Conservation (phyloP, 495 filamentous ascomycete genomes). For the Neurospora sp. region DNA sequence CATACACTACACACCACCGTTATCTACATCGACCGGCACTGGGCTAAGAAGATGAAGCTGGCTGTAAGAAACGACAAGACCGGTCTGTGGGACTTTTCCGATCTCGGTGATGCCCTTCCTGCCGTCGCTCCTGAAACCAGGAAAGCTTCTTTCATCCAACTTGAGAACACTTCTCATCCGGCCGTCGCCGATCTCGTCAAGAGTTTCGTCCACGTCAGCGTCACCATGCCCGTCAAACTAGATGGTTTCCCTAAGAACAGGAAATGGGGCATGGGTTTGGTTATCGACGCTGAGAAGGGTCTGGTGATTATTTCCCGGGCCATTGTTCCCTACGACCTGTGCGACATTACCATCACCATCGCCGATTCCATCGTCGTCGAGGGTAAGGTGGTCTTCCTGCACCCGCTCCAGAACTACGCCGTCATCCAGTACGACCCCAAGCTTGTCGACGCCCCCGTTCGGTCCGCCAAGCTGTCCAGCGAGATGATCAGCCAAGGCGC, state of each 20-base stretch:
- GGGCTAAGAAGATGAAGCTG: slow-evolving; percentile 86
- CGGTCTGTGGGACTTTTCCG: slow-evolving; percentile 89
- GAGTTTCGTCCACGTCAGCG: slow-evolving; percentile 88
- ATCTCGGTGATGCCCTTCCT: slow-evolving; percentile 71
- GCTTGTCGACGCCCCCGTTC: slow-evolving; percentile 84
- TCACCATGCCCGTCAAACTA: slow-evolving; percentile 86
- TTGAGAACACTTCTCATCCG: slow-evolving; percentile 81
- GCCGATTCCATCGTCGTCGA: slow-evolving; percentile 91
- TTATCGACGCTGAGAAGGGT: slow-evolving; percentile 92
- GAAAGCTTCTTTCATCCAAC: slow-evolving; percentile 79
- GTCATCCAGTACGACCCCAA: slow-evolving; percentile 91
- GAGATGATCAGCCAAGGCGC: slow-evolving; percentile 79
- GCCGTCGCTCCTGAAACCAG: slow-evolving; percentile 58
- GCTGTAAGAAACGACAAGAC: slow-evolving; percentile 85
- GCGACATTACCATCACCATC: slow-evolving; percentile 89
- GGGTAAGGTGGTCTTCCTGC: slow-evolving; percentile 91
- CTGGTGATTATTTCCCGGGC: slow-evolving; percentile 88
- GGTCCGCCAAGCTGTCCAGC: slow-evolving; percentile 73
- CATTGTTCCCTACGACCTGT: slow-evolving; percentile 90
- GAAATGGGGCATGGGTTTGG: slow-evolving; percentile 90
- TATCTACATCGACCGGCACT: slow-evolving; percentile 87
- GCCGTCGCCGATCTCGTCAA: slow-evolving; percentile 85
- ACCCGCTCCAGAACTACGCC: slow-evolving; percentile 96
- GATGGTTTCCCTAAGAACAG: slow-evolving; percentile 89
- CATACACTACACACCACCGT: slow-evolving; percentile 92